Percentiles rank a stretch among this genome's conserved stretches.
These are phyloP conservation scores for Calycina marina DNA, from an alignment of 2,329 filamentous ascomycete genomes.

Conservation along the genomic window DNA sequence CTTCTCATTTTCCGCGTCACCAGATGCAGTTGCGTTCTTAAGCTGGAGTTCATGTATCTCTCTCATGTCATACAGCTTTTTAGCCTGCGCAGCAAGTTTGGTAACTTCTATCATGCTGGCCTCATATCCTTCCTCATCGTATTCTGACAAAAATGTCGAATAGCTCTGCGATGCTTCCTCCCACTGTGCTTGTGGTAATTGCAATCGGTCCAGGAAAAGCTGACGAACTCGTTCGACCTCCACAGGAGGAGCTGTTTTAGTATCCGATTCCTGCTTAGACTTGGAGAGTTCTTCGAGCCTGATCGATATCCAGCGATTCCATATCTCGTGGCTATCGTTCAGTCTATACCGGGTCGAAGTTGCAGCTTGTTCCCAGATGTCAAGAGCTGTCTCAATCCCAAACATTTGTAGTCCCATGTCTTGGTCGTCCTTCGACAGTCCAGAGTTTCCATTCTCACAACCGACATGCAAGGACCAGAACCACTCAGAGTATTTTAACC, in stretches of 20 bases:
- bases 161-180: slow-evolving; percentile 61
- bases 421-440: slow-evolving; percentile 53
- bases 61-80: slow-evolving; percentile 46
- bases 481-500: slow-evolving; percentile 67
- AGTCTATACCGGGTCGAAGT: slow-evolving; percentile 60
- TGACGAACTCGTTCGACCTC: slow-evolving; percentile 50
- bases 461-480: slow-evolving; percentile 57
- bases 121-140: slow-evolving; percentile 59
- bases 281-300: slow-evolving; percentile 52
- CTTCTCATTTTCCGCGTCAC: slow-evolving; percentile 40
- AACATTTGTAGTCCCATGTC: slow-evolving; percentile 58
- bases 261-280: slow-evolving; percentile 17
- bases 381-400: slow-evolving; percentile 48
- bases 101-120: slow-evolving; percentile 56
- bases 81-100: slow-evolving; percentile 45
- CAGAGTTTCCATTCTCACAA: slow-evolving; percentile 39
- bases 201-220: slow-evolving; percentile 55
- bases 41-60: slow-evolving; percentile 56
- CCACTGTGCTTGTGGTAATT: slow-evolving; percentile 61
- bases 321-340: slow-evolving; percentile 62
- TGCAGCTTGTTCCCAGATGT: slow-evolving; percentile 58
- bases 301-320: slow-evolving; percentile 64
- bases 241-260: slow-evolving; percentile 26
- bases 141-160: slow-evolving; percentile 59
- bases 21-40: slow-evolving; percentile 38